phyloP scores from a whole-genome alignment of 305 asterid genomes.

The Fraxinus sp. region DNA sequence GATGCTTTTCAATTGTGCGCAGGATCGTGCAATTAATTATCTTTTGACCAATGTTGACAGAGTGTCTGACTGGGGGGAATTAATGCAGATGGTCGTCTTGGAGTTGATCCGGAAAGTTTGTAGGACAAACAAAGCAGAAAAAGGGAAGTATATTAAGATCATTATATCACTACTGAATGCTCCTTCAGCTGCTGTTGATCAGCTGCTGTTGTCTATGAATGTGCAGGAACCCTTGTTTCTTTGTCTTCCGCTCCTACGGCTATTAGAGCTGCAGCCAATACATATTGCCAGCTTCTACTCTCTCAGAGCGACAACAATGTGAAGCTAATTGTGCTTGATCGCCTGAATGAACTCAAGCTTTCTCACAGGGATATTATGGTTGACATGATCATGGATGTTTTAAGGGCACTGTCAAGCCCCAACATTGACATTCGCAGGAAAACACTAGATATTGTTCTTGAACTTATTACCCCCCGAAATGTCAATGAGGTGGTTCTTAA shows the following conservation, averaged over 20 bases:
- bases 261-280: constrained; percentile 89
- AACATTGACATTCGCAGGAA: constrained; percentile 85
- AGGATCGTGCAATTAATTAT: constrained; percentile 86
- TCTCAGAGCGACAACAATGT: constrained; percentile 96
- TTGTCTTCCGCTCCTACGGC: constrained; percentile 96
- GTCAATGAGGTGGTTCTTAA: constrained; percentile 91
- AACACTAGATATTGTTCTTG: constrained; percentile 91
- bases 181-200: constrained; percentile 94
- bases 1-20: constrained; percentile 91
- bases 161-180: constrained; percentile 73
- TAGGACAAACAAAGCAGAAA: constrained; percentile 83
- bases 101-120: constrained; percentile 91
- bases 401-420: constrained; percentile 94
- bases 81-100: constrained; percentile 88
- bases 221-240: constrained; percentile 96
- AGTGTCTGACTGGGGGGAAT: constrained; percentile 89
- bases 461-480: constrained; percentile 80
- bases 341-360: constrained; percentile 81
- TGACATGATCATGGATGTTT: constrained; percentile 93
- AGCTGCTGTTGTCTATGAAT: constrained; percentile 89
- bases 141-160: constrained; percentile 87
- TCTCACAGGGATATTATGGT: constrained; percentile 82
- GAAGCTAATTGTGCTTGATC: constrained; percentile 91
- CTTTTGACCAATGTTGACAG: constrained; percentile 75
- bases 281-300: constrained; percentile 88